Base-by-base conservation (phyloP, 2,329 filamentous ascomycete species). In the Cephalotrichum gorgonifer region DNA sequence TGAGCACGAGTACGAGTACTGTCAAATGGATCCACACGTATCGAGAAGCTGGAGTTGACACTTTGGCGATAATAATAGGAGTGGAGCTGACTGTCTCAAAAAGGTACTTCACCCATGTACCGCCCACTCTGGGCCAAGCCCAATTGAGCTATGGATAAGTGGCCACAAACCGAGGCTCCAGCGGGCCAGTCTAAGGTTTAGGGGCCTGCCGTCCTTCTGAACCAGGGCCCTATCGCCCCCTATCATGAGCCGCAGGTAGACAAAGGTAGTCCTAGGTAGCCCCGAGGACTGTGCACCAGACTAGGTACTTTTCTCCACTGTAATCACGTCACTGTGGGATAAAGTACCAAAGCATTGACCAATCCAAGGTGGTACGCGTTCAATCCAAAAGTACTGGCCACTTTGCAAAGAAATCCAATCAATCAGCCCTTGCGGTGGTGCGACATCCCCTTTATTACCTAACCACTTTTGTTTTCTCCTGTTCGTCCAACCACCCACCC, bases 21-120 rank as follows among this genome's bases (percentile, higher is more conserved):
- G 28, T 25, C 25, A 20, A 15, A 23, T 25, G 44, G 28, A 23
- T 15, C 30, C 20, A 41, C 30, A 39, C 41, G 31, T 28, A 11
- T 44, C 23, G 26, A n/a, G 43, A 44, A 44, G 43, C 43, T 46
- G 44, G 35, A 42, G 46, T 48, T 48, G 46, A 48, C 46, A 48
- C 46, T 43, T 48, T 48, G 46, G 46, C 46, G 38, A 20, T 20
- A 20, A 20, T 20, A 20, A 6, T 30, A 12, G 35, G n/a, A 4
- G 35, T 20, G 15, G 17, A 39, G 9, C 11, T 39, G 7, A 20
- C 35, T 33, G 12, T 15, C 30, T 44, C 43, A n/a, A n/a, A n/a
- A 15, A 33, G 30, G 30, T 33, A 39, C 17, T 7, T 9, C 17
- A 20, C n/a, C 35, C 17, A 20, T 25, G 43, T 44, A 41, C 33